Conservation (phyloP, 2,329 filamentous ascomycete species). For the Penicillium sp. region DNA sequence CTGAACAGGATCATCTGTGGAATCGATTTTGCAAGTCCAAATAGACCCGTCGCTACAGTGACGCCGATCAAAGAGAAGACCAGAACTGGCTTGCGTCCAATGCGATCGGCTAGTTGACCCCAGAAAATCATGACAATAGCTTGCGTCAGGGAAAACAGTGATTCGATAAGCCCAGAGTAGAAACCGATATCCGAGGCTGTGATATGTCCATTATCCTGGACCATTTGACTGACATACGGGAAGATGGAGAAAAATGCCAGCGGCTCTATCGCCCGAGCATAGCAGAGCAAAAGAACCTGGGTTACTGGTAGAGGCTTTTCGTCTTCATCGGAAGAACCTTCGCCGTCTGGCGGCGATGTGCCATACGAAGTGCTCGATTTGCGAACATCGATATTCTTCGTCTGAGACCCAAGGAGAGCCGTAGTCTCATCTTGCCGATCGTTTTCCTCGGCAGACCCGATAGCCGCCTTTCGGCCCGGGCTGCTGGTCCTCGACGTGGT, state of each 20-base stretch:
- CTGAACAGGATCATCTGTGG: conserved; percentile 74
- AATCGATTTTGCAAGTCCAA: conserved; percentile 67
- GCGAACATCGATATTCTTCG: neutral
- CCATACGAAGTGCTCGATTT: neutral
- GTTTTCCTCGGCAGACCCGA: conserved; percentile 3
- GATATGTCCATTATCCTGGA: conserved; percentile 64
- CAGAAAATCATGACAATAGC: conserved; percentile 77
- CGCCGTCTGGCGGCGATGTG: neutral
- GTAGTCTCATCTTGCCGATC: conserved; percentile 17
- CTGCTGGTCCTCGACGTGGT: conserved; percentile 1
- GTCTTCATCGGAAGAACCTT: conserved; percentile 27
- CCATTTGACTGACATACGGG: conserved; percentile 78
- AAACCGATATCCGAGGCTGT: conserved; percentile 71
- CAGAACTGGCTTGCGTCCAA: conserved; percentile 73
- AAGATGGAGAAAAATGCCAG: conserved; percentile 84
- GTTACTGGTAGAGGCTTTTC: conserved; percentile 56
- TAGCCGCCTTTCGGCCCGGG: neutral
- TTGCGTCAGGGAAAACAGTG: conserved; percentile 71
- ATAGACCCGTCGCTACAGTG: conserved; percentile 60
- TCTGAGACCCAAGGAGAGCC: conserved; percentile 9
- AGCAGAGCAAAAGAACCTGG: conserved; percentile 75
- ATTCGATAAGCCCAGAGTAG: conserved; percentile 73
- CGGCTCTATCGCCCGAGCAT: conserved; percentile 70
- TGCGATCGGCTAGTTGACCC: conserved; percentile 66
- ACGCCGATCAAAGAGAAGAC: conserved; percentile 67